Conservation (phyloP, 495 filamentous ascomycete species). For the Aspergillus coremiiformis region DNA sequence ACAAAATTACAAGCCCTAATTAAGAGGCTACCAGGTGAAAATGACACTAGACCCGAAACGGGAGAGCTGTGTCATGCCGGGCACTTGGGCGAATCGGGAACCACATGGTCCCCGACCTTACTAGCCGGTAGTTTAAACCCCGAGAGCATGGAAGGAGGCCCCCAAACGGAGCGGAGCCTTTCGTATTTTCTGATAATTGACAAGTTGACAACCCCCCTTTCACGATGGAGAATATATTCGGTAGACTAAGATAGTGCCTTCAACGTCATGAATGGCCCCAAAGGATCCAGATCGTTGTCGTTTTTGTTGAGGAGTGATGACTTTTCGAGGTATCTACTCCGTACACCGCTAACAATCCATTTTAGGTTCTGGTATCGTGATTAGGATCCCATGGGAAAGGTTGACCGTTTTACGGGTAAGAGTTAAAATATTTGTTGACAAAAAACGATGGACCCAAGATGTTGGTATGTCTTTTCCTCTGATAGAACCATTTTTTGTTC, state of each 20-base stretch:
- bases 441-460: constrained; percentile 7
- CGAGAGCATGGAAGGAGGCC: constrained; percentile 7
- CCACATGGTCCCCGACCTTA: constrained; percentile 16
- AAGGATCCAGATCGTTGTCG: constrained; percentile 1
- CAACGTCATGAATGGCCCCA: constrained; percentile 4
- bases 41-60: constrained; percentile 5
- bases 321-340: background rate
- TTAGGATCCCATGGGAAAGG: constrained; percentile 6
- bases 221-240: background rate
- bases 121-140: constrained; percentile 9
- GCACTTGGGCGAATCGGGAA: constrained; percentile 18
- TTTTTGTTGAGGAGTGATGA: background rate
- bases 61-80: background rate
- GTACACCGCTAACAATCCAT: background rate
- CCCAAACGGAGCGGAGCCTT: constrained; percentile 8
- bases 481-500: background rate
- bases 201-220: background rate
- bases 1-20: too few species aligned
- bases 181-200: background rate
- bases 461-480: background rate
- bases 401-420: constrained; percentile 7
- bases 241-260: background rate
- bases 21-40: constrained; percentile 2
- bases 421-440: constrained; percentile 3
- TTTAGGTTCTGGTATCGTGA: constrained; percentile 1